Evolutionary conservation across 73 alveolate species (phyloP), one percentile per base, ranked within the genome.

Genomic region (Paramecium octaurelia): DNA sequence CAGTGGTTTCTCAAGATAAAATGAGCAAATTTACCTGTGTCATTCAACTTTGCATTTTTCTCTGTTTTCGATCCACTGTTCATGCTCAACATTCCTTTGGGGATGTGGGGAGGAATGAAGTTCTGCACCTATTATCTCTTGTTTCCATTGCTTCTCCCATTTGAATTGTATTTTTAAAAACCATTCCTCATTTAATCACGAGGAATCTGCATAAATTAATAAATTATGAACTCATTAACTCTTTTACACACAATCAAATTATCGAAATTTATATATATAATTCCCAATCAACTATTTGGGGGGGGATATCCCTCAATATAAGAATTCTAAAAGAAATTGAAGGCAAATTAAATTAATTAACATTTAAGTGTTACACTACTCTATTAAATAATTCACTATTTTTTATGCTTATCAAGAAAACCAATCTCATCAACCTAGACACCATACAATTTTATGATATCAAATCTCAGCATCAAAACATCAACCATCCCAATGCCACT

Each of bases 51-150:
- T 16, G 76, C 23, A 80, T 80, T 80, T 35, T 35, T 80, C 9
- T 80, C 91, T 1, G 50, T 64, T 43, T 44, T 80, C 6, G 18
- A 80, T 18, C 42, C 70, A 46, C 91, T 4, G 44, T 80, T 80
- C 91, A 80, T 80, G 12, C 57, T 24, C 27, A 80, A 64, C 91
- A 80, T 80, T 12, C 91, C 91, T 46, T 80, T 80, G 2, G 91
- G 91, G 0, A 80, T 64, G n/a, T 80, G 0, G 9, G 91, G 91
- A 8, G n/a, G 27, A 9, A 29, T 20, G 12, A 18, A 23, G 21
- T 42, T 8, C 29, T 80, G 12, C 3, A 64, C 24, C n/a, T 64
- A 8, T 11, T 14, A 43, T 38, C 18, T 40, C 21, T 27, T 80
- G 12, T 42, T 42, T 38, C 57, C 57, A 64, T 23, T 2, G 7